phyloP scores from a whole-genome alignment of 2,329 filamentous ascomycete species.

The Penicillium hesseltinei region DNA sequence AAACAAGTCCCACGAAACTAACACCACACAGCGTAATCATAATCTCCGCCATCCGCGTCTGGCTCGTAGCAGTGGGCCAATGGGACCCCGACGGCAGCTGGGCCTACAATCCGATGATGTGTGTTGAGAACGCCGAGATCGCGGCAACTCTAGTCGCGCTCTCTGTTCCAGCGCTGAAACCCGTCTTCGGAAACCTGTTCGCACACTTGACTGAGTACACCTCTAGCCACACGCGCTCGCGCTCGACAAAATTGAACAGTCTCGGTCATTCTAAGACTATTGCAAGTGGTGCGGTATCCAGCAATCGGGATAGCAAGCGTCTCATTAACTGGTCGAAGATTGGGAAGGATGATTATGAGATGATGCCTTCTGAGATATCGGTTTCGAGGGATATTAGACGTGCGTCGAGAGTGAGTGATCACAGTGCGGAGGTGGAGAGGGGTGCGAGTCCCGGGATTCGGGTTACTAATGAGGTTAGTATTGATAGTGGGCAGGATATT shows the following conservation, averaged over 20 bases:
- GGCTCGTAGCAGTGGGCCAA: conserved; percentile 50
- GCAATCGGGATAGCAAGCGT: conserved; percentile 22
- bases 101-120: conserved; percentile 53
- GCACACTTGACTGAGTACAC: conserved; percentile 23
- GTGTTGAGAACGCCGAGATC: conserved; percentile 52
- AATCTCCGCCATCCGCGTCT: conserved; percentile 50
- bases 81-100: conserved; percentile 50
- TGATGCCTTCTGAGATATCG: conserved; percentile 29
- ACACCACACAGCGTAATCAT: conserved; percentile 45
- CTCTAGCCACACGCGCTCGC: conserved; percentile 22
- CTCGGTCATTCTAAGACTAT: conserved; percentile 15
- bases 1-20: conserved; percentile 1
- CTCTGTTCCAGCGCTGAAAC: conserved; percentile 53
- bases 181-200: conserved; percentile 40
- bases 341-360: conserved; percentile 26
- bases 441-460: conserved; percentile 15
- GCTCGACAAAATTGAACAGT: conserved; percentile 11
- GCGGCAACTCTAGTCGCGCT: conserved; percentile 52
- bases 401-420: background rate
- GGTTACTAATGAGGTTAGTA: conserved; percentile 26
- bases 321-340: conserved; percentile 23
- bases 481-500: conserved; percentile 6
- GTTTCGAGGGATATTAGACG: conserved; percentile 8
- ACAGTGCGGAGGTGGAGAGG: background rate
- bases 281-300: conserved; percentile 14